A percentile compares a stretch with the other conserved stretches of the same genome.
These are phyloP conservation scores for Saturnispora halmiae DNA, from an alignment of 805 yeast species.

Conservation along the genomic window DNA sequence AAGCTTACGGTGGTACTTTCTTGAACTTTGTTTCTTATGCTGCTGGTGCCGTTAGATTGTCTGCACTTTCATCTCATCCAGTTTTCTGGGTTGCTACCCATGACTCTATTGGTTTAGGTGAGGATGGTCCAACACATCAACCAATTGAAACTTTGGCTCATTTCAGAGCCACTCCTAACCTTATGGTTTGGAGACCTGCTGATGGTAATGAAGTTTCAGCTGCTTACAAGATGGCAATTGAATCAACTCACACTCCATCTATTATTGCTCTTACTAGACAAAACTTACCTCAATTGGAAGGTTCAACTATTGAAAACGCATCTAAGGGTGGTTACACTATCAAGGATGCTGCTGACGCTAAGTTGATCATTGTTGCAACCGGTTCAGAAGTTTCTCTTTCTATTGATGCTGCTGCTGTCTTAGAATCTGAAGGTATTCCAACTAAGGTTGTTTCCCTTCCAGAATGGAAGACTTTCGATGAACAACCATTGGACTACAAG, in stretches of 20 bases:
- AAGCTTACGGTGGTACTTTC: slow-evolving; percentile 96
- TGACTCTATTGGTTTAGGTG: slow-evolving; percentile 86
- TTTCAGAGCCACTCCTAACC: slow-evolving; percentile 76
- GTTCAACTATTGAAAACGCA: slow-evolving; percentile 87
- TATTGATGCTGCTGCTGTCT: slow-evolving; percentile 71
- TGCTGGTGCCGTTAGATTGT: slow-evolving; percentile 78
- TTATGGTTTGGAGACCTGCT: slow-evolving; percentile 87
- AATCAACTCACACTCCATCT: slow-evolving; percentile 57
- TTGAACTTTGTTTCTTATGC: slow-evolving; percentile 82
- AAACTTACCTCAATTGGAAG: slow-evolving; percentile 86
- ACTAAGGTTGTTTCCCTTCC: slow-evolving; percentile 88
- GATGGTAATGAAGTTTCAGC: slow-evolving; percentile 87
- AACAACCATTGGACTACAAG: slow-evolving; percentile 72
- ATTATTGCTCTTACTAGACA: slow-evolving; percentile 77
- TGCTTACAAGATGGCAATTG: slow-evolving; percentile 62
- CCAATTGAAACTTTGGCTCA: slow-evolving; percentile 86
- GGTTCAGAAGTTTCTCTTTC: slow-evolving; percentile 90
- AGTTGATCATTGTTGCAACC: slow-evolving; percentile 74
- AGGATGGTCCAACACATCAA: slow-evolving; percentile 91
- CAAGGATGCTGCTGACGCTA: slow-evolving; percentile 50
- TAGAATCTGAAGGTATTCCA: slow-evolving; percentile 55
- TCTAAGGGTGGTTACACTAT: slow-evolving; percentile 87
- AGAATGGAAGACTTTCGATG: slow-evolving; percentile 83
- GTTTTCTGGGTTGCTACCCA: slow-evolving; percentile 84
- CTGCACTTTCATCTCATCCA: slow-evolving; percentile 78